phyloP scores from a whole-genome alignment of 306 rosid genomes.

The Trifolium subterraneum region DNA sequence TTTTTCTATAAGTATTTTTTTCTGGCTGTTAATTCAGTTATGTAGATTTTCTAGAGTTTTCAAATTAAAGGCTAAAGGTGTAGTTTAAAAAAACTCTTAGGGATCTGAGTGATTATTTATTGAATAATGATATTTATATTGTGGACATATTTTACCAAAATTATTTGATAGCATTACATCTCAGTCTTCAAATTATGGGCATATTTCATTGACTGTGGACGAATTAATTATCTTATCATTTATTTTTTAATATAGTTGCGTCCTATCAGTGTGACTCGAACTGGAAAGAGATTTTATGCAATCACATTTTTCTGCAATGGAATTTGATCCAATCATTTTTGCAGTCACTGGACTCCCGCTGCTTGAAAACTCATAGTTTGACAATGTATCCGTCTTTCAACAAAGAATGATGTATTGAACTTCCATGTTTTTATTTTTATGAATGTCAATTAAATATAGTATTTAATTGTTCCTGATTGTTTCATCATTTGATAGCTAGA shows the following conservation, averaged over 20 bases:
- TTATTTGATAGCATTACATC: neutral
- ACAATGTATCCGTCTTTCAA: no score
- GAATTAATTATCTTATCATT: neutral
- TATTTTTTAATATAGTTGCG: neutral
- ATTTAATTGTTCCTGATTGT: no score
- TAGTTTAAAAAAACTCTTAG: neutral
- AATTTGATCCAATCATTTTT: no score
- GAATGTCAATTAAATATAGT: no score
- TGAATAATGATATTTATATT: conserved; percentile 15
- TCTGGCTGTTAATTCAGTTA: conserved; percentile 10
- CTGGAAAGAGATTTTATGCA: no score
- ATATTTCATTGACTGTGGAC: neutral
- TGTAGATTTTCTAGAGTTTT: conserved; percentile 16
- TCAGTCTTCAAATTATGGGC: neutral
- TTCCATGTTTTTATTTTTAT: no score
- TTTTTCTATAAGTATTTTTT: neutral
- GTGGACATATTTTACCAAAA: neutral
- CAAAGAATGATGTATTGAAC: no score
- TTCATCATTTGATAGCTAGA: no score
- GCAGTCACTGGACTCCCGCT: no score
- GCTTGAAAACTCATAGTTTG: no score
- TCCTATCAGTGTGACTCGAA: neutral
- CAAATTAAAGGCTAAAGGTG: conserved; percentile 9
- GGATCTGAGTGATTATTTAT: neutral
- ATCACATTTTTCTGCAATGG: no score